Percentiles rank a stretch among this genome's conserved stretches.
Evolutionary conservation across 805 yeast genomes (phyloP).

Genomic region (Sungouiozyma intestinalis): DNA sequence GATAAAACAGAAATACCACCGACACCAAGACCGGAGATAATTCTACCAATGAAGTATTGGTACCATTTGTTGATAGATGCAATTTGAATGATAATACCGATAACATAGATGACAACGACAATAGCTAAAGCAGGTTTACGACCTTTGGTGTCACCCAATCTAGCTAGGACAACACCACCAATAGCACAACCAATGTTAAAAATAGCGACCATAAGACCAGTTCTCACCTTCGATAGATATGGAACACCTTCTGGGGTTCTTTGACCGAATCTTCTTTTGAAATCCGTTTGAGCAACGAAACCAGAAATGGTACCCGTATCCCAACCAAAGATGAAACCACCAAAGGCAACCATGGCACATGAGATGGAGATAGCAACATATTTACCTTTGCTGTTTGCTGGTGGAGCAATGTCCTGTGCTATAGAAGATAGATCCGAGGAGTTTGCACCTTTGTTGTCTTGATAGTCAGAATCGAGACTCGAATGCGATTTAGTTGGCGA

Average conservation of each 20-base stretch:
- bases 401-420: not conserved
- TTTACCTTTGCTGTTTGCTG: slow-evolving; percentile 13
- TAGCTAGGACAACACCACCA: slow-evolving; percentile 55
- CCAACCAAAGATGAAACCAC: slow-evolving; percentile 72
- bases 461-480: slow-evolving; percentile 4
- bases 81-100: slow-evolving; percentile 62
- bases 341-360: slow-evolving; percentile 49
- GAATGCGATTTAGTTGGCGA: slow-evolving; percentile 11
- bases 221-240: slow-evolving; percentile 20
- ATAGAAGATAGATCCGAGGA: slow-evolving; percentile 1
- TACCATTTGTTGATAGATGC: slow-evolving; percentile 49
- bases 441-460: slow-evolving; percentile 11
- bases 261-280: slow-evolving; percentile 19
- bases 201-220: slow-evolving; percentile 31
- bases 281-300: slow-evolving; percentile 40
- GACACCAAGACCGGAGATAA: slow-evolving; percentile 61
- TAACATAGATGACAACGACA: slow-evolving; percentile 51
- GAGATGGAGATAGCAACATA: slow-evolving; percentile 21
- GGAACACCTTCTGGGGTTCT: slow-evolving; percentile 11
- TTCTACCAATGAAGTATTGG: slow-evolving; percentile 64
- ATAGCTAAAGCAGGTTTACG: slow-evolving; percentile 53
- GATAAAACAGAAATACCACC: slow-evolving; percentile 70
- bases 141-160: slow-evolving; percentile 52
- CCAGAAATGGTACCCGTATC: slow-evolving; percentile 77
- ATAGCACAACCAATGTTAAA: slow-evolving; percentile 71